Percentiles rank a stretch among this genome's conserved stretches.
These are phyloP conservation scores for Suhomyces ambrosiae DNA, from an alignment of 1,139 yeast species.

Conservation along the genomic window DNA sequence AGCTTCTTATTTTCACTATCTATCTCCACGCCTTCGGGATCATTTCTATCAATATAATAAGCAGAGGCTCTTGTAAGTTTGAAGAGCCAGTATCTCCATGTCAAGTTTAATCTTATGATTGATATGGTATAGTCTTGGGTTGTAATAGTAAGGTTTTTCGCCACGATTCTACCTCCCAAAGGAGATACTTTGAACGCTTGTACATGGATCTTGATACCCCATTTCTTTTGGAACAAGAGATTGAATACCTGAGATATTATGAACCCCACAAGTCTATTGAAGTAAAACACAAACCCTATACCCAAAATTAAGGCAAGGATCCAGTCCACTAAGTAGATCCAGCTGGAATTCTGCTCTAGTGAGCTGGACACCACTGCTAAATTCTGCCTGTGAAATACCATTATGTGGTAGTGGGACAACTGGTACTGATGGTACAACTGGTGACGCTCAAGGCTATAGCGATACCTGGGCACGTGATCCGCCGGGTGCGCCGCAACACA, in stretches of 20 bases:
- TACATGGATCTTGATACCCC: constrained; percentile 58
- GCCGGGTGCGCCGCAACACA: not conserved
- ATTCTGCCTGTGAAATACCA: constrained; percentile 31
- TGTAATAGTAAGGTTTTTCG: constrained; percentile 71
- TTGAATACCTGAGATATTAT: constrained; percentile 53
- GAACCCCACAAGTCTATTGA: constrained; percentile 74
- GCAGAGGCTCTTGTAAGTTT: constrained; percentile 52
- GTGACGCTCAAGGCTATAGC: too few relatives aligned
- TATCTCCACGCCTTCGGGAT: constrained; percentile 23
- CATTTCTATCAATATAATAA: constrained; percentile 28
- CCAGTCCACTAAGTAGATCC: constrained; percentile 90
- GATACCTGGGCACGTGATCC: constrained; percentile 1
- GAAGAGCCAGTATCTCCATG: constrained; percentile 90
- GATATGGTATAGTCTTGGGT: constrained; percentile 73
- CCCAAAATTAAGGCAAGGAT: constrained; percentile 63
- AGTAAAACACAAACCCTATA: constrained; percentile 69
- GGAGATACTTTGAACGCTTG: constrained; percentile 76
- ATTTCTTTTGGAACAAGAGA: constrained; percentile 63
- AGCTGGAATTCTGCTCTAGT: constrained; percentile 51
- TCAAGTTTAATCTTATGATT: constrained; percentile 67
- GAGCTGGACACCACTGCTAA: constrained; percentile 22
- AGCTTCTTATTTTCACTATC: constrained; percentile 26
- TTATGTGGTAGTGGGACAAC: constrained; percentile 8
- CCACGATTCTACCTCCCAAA: constrained; percentile 78
- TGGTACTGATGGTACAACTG: not conserved